phyloP scores from a whole-genome alignment of 73 alveolate genomes.

The Tetrahymena thermophila region DNA sequence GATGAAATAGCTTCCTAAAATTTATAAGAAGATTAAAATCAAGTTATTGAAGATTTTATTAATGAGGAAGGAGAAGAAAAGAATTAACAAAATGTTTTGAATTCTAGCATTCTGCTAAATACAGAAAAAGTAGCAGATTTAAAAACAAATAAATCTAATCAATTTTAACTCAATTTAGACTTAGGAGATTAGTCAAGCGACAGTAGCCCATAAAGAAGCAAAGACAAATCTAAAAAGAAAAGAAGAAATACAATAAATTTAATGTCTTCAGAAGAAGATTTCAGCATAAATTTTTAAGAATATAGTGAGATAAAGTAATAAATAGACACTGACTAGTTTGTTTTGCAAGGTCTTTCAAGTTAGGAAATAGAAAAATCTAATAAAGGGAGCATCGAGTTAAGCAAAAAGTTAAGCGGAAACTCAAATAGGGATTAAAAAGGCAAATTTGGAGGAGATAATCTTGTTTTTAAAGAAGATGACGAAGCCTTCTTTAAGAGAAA shows the following conservation, averaged over 20 bases:
- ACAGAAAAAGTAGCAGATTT: neutral
- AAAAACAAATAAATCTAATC: neutral
- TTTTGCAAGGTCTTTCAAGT: neutral
- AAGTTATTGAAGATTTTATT: neutral
- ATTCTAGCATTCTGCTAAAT: neutral
- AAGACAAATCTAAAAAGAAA: neutral
- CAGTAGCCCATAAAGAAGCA: neutral
- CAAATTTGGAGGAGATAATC: neutral
- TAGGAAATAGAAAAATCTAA: neutral
- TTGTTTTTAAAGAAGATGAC: neutral
- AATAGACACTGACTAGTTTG: neutral
- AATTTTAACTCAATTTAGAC: neutral
- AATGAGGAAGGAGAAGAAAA: neutral
- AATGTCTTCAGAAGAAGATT: neutral
- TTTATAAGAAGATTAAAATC: neutral
- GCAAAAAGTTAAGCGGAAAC: neutral
- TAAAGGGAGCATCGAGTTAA: neutral
- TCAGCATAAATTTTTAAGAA: neutral
- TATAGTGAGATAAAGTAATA: neutral
- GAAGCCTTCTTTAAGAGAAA: neutral
- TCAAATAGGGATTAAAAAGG: neutral
- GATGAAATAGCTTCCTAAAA: neutral
- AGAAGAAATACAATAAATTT: neutral
- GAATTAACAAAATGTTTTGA: neutral
- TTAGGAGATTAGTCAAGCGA: neutral